Percentiles rank a stretch among this genome's conserved stretches.
Evolutionary conservation across 208 protist species (phyloP).

Genomic region (Crithidia acanthocephali): DNA sequence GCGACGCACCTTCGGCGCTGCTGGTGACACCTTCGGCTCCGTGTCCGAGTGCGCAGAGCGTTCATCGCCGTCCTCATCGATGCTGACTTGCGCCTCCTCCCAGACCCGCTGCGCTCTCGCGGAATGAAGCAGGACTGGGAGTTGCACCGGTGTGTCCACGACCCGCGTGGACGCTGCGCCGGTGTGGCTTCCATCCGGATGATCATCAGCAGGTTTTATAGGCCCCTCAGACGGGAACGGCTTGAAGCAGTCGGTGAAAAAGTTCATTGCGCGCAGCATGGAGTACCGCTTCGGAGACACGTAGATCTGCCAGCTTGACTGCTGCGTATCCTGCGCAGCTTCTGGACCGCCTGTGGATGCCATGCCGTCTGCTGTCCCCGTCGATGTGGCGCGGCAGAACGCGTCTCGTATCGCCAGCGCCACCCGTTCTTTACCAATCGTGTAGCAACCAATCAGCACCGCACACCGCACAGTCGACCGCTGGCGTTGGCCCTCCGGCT

Average conservation of each 20-base stretch:
- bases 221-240: no score
- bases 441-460: slow-evolving; percentile 91
- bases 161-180: slow-evolving; percentile 1
- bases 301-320: slow-evolving; percentile 25
- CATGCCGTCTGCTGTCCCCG: no score
- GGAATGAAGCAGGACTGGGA: slow-evolving; percentile 14
- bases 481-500: background rate
- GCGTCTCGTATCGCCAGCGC: slow-evolving; percentile 77
- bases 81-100: slow-evolving; percentile 3
- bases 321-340: background rate
- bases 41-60: no score
- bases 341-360: no score
- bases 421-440: slow-evolving; percentile 92
- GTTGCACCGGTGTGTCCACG: slow-evolving; percentile 22
- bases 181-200: background rate
- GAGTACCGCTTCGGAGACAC: slow-evolving; percentile 33
- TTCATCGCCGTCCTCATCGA: no score
- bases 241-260: slow-evolving; percentile 33
- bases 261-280: slow-evolving; percentile 34
- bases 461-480: slow-evolving; percentile 40
- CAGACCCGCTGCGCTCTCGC: slow-evolving; percentile 3
- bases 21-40: background rate
- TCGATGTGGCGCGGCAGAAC: slow-evolving; percentile 35
- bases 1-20: background rate
- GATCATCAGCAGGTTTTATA: background rate